Percentiles rank a stretch among this genome's conserved stretches.
These are phyloP conservation scores for Digitaria exilis DNA, from an alignment of 202 grass and related monocot genomes.

Conservation along the genomic window DNA sequence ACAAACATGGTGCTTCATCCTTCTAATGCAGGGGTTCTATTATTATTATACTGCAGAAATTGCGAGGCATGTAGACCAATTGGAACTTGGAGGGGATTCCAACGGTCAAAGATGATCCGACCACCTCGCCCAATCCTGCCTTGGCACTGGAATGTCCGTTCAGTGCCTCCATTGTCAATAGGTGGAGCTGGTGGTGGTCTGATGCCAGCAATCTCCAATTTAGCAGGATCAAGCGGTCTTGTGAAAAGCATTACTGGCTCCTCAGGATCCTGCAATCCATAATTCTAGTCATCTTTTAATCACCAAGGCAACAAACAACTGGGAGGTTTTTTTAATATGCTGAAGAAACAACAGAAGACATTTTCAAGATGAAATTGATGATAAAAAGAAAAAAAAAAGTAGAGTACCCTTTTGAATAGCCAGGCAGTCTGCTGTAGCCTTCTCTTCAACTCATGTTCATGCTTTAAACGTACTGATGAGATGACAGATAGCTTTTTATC, in stretches of 20 bases:
- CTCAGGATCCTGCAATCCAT: conserved; percentile 55
- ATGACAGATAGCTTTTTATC: conserved; percentile 57
- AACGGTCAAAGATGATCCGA: conserved; percentile 72
- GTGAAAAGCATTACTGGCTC: conserved; percentile 75
- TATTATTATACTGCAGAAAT: conserved; percentile 15
- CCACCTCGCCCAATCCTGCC: conserved; percentile 72
- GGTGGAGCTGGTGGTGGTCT: conserved; percentile 39
- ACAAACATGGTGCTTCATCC: conserved; percentile 28
- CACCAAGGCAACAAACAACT: neutral
- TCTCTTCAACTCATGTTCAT: conserved; percentile 68
- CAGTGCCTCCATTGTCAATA: conserved; percentile 16
- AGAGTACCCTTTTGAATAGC: conserved; percentile 66
- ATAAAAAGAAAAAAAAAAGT: neutral
- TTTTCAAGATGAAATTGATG: neutral
- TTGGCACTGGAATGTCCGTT: conserved; percentile 37
- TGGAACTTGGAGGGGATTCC: conserved; percentile 52
- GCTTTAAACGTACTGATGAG: conserved; percentile 64
- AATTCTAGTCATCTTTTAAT: neutral
- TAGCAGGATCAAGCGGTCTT: conserved; percentile 54
- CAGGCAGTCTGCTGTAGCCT: conserved; percentile 74
- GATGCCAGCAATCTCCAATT: conserved; percentile 49
- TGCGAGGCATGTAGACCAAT: conserved; percentile 23
- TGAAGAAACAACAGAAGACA: neutral
- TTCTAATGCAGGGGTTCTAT: conserved; percentile 16
- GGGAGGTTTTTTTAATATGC: neutral